A percentile compares a stretch with the other conserved stretches of the same genome.
phyloP scores from a whole-genome alignment of 2,329 filamentous ascomycete genomes.

The Arthroderma uncinatum region DNA sequence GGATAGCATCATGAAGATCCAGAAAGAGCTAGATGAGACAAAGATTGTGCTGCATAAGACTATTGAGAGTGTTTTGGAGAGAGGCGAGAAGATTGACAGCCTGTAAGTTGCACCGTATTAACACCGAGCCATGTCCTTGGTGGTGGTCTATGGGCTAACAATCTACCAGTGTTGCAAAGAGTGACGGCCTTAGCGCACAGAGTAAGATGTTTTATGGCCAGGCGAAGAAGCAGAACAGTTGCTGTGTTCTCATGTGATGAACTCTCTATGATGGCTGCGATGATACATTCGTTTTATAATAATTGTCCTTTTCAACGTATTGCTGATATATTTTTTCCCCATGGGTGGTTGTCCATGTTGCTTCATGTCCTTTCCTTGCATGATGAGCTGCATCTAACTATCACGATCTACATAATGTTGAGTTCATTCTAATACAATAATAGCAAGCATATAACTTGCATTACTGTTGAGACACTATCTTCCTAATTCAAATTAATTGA shows the following conservation, averaged over 20 bases:
- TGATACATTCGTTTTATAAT: not conserved
- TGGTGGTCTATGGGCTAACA: not conserved
- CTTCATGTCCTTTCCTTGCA: not conserved
- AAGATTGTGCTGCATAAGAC: constrained; percentile 97
- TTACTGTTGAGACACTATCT: not conserved
- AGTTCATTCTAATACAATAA: not conserved
- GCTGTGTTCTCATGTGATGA: constrained; percentile 44
- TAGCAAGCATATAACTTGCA: not conserved
- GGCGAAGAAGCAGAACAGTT: constrained; percentile 53
- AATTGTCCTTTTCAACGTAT: not conserved
- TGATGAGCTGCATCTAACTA: not conserved
- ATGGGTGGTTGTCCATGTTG: not conserved
- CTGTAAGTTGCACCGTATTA: constrained; percentile 31
- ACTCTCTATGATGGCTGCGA: not conserved
- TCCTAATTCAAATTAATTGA: not conserved
- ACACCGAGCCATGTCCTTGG: not conserved
- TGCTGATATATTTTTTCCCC: not conserved
- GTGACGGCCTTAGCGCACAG: constrained; percentile 75
- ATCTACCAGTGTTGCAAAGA: constrained; percentile 62
- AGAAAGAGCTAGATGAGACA: constrained; percentile 92
- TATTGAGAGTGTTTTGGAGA: constrained; percentile 57
- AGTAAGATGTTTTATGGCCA: constrained; percentile 95
- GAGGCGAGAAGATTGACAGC: constrained; percentile 93
- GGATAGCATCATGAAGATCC: constrained; percentile 89
- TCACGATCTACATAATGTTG: not conserved